phyloP scores from a whole-genome alignment of 148 eudicot genomes.

The Diospyros lotus region DNA sequence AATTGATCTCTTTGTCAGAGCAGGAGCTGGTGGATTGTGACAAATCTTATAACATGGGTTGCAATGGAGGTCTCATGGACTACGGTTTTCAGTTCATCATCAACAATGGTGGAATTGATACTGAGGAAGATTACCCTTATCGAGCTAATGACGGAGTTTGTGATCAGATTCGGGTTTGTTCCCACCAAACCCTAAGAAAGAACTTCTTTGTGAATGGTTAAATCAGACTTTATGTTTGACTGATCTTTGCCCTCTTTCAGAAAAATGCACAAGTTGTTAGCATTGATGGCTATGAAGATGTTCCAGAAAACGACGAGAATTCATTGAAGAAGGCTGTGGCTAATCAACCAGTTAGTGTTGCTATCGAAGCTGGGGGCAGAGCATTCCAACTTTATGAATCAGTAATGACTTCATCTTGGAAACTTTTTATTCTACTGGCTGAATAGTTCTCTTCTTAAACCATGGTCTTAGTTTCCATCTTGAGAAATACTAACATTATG shows the following conservation, averaged over 20 bases:
- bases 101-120: constrained; percentile 69
- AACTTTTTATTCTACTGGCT: neutral
- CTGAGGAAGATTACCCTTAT: constrained; percentile 79
- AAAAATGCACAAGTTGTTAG: constrained; percentile 66
- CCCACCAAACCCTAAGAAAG: neutral
- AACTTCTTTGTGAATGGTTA: neutral
- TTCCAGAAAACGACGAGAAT: constrained; percentile 62
- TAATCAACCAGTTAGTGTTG: constrained; percentile 76
- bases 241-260: constrained; percentile 28
- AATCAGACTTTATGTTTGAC: neutral
- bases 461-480: neutral
- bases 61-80: constrained; percentile 85
- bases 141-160: constrained; percentile 53
- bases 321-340: constrained; percentile 74
- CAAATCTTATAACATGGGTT: constrained; percentile 44
- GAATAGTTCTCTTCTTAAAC: neutral
- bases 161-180: constrained; percentile 45
- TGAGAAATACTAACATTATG: neutral
- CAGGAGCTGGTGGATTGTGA: constrained; percentile 86
- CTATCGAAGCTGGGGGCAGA: constrained; percentile 77
- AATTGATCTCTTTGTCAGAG: constrained; percentile 56
- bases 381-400: constrained; percentile 73
- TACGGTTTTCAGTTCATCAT: constrained; percentile 68
- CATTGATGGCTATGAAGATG: constrained; percentile 74
- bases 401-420: constrained; percentile 24